Evolutionary conservation across 441 rosid genomes (phyloP), one percentile per base, ranked within the genome.

Genomic region (Brassica balearica): DNA sequence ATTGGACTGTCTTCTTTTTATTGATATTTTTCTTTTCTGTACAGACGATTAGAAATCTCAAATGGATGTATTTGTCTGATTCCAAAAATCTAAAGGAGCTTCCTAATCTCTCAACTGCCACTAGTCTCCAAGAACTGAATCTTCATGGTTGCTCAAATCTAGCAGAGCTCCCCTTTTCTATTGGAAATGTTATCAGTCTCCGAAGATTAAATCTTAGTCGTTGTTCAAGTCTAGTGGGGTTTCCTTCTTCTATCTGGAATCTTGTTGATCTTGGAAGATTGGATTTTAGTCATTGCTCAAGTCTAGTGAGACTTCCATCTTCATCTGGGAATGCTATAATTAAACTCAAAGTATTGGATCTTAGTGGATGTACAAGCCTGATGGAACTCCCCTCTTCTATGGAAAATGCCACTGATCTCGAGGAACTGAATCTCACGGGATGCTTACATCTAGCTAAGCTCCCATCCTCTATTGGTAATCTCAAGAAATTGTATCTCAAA

Each of bases 21-120:
- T 22, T 27, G 67, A 8, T 69, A 0, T 53, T 53, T 56, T 6
- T 11, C 22, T 32, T 56, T 11, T 32, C 3, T 70, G 19, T 70
- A 56, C 32, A 69, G 73, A 5, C 29, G 0, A 9, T 69, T 10
- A 69, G 25, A 51, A 53, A 69, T 51, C 72, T 51, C 58, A 69
- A 69, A 23, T 32, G 46, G 63, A 53, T 69, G 48, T 4, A 15
- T 29, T 53, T 69, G 48, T 17, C 6, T 0, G 0, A 2, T 8
- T 69, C 46, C 46, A 5, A 5, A 4, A 14, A 51, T 8, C 2
- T 68, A 7, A 68, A 48, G 72, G 32, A 51, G 61, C 61, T 51
- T 51, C 61, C 72, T 67, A 36, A 67, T 67, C 58, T 66, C 17
- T 67, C 36, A 43, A 67, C 56, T 43, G 56, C 19, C 0, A 22